A percentile compares a stretch with the other conserved stretches of the same genome.
Evolutionary conservation across 1,139 yeast genomes (phyloP).

Genomic region (Hansenula lynferdii): DNA sequence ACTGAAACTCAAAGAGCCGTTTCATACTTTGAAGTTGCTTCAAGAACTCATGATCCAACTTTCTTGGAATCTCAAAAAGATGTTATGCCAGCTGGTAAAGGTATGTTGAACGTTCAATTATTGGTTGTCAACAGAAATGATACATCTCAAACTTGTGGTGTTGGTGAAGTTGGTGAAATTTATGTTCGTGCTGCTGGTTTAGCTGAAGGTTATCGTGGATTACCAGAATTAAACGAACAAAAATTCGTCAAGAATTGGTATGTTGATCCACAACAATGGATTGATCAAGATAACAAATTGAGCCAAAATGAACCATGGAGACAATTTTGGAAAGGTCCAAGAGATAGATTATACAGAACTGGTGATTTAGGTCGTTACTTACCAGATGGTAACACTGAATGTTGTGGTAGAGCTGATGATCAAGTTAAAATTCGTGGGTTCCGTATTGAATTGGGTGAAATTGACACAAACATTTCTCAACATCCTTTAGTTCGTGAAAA

Average conservation of each 20-base stretch:
- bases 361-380: slow-evolving; percentile 96
- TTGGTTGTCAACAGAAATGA: slow-evolving; percentile 91
- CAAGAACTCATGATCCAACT: slow-evolving; percentile 61
- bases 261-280: slow-evolving; percentile 58
- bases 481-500: slow-evolving; percentile 91
- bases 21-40: slow-evolving; percentile 83
- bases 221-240: slow-evolving; percentile 82
- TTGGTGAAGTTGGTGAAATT: slow-evolving; percentile 98
- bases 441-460: slow-evolving; percentile 97
- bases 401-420: slow-evolving; percentile 98
- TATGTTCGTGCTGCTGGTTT: slow-evolving; percentile 98
- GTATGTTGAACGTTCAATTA: slow-evolving; percentile 93
- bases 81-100: slow-evolving; percentile 97
- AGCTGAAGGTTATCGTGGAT: slow-evolving; percentile 91
- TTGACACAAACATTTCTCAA: slow-evolving; percentile 93
- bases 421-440: slow-evolving; percentile 98
- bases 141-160: slow-evolving; percentile 87
- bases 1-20: slow-evolving; percentile 99
- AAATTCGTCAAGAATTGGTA: slow-evolving; percentile 93
- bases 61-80: slow-evolving; percentile 86
- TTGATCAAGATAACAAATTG: slow-evolving; percentile 40
- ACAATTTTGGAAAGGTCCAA: slow-evolving; percentile 82
- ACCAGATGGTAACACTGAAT: slow-evolving; percentile 97
- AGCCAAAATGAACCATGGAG: slow-evolving; percentile 60
- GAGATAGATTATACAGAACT: slow-evolving; percentile 93